Percentiles rank a stretch among this genome's conserved stretches.
These are phyloP conservation scores for Xerocomellus intermedius DNA, from an alignment of 768 basidiomycete species.

Conservation along the genomic window DNA sequence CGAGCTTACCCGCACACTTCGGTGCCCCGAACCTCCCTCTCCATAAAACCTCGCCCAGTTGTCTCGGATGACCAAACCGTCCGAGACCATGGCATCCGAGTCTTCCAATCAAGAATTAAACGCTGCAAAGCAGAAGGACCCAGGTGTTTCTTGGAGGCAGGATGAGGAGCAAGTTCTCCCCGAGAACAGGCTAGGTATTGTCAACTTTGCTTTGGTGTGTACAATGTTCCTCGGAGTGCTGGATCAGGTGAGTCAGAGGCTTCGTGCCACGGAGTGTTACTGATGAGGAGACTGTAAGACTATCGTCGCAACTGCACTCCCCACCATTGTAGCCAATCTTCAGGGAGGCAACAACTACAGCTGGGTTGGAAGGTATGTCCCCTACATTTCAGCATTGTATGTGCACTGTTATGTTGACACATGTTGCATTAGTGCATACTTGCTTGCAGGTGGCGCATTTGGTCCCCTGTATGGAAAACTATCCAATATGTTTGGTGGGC, in stretches of 20 bases:
- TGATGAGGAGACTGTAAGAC: constrained; percentile 36
- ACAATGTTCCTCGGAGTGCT: constrained; percentile 43
- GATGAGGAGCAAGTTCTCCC: constrained; percentile 54
- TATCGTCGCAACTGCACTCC: constrained; percentile 67
- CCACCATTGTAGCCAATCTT: constrained; percentile 62
- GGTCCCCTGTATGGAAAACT: constrained; percentile 76
- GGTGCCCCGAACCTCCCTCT: too few relatives aligned
- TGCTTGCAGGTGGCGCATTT: constrained; percentile 64
- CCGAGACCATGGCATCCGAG: not conserved
- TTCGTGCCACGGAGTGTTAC: not conserved
- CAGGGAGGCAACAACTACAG: constrained; percentile 62
- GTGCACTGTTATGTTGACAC: not conserved
- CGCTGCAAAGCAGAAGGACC: constrained; percentile 10
- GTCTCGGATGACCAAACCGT: not conserved
- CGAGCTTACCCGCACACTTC: too few relatives aligned
- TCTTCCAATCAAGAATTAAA: not conserved
- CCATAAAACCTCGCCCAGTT: too few relatives aligned
- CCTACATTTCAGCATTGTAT: not conserved
- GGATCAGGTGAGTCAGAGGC: constrained; percentile 45
- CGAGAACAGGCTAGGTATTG: constrained; percentile 17
- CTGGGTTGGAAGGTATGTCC: constrained; percentile 63
- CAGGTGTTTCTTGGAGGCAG: constrained; percentile 50
- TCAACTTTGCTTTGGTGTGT: constrained; percentile 26
- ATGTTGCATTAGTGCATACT: constrained; percentile 53
- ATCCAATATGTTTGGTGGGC: constrained; percentile 50